Conservation (phyloP, 2,329 filamentous ascomycete genomes). For the Aspergillus oerlinghausenensis region DNA sequence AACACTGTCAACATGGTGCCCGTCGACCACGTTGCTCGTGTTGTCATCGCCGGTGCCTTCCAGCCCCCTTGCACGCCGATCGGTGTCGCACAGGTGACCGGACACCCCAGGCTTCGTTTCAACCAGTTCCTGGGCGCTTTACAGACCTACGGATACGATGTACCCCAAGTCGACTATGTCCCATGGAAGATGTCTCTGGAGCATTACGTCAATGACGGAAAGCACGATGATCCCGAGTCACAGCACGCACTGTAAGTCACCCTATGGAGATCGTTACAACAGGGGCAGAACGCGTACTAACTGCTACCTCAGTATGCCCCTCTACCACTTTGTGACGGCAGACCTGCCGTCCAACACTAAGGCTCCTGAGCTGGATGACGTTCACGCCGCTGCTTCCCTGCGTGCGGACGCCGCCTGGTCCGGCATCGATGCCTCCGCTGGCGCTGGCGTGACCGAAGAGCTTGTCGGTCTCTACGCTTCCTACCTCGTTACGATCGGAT, state of each 20-base stretch:
- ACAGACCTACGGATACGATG: conserved; percentile 67
- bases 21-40: conserved; percentile 74
- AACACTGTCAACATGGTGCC: conserved; percentile 91
- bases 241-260: conserved; percentile 60
- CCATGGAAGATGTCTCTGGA: conserved; percentile 66
- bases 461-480: conserved; percentile 60
- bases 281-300: background rate
- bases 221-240: conserved; percentile 53
- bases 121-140: conserved; percentile 71
- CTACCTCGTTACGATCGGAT: conserved; percentile 60
- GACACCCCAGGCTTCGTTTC: conserved; percentile 71
- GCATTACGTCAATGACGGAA: conserved; percentile 58
- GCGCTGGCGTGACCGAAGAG: conserved; percentile 55
- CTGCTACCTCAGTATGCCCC: conserved; percentile 51
- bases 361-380: conserved; percentile 70
- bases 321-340: conserved; percentile 68
- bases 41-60: conserved; percentile 70
- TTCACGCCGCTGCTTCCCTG: conserved; percentile 62
- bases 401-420: conserved; percentile 58
- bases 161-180: conserved; percentile 62
- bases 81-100: conserved; percentile 71
- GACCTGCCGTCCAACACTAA: conserved; percentile 66
- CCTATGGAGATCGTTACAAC: background rate
- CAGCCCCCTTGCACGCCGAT: conserved; percentile 54
- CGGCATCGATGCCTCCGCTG: conserved; percentile 53